These are phyloP conservation scores for Acacia melanoxylon DNA, from an alignment of 306 rosid genomes.

Conservation along the genomic window DNA sequence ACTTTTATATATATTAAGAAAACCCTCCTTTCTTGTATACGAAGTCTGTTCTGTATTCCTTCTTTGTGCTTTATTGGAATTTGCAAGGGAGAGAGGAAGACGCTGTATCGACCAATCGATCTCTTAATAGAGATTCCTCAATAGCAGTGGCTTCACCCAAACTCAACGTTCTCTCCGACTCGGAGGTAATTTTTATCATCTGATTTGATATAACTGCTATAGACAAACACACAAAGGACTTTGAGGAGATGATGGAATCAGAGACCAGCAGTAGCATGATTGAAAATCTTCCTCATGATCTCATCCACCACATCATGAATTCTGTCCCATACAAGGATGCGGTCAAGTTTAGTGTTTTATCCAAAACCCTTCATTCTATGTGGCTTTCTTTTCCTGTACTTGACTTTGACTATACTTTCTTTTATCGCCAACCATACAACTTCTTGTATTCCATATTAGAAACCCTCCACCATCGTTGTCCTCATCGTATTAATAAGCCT, in stretches of 20 bases:
- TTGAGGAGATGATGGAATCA: background rate
- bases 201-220: too few species aligned
- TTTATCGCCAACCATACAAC: background rate
- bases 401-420: background rate
- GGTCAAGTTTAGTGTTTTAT: background rate
- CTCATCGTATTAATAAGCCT: background rate
- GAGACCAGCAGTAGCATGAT: background rate
- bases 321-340: background rate
- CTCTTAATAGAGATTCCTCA: background rate
- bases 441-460: background rate
- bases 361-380: background rate
- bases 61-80: too few species aligned
- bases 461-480: background rate
- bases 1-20: too few species aligned
- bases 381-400: background rate
- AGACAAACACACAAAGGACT: too few species aligned
- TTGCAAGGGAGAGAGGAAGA: background rate
- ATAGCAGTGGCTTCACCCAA: too few species aligned
- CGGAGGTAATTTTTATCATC: too few species aligned
- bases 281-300: background rate
- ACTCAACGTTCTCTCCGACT: too few species aligned
- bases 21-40: too few species aligned
- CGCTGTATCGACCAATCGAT: background rate
- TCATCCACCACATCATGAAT: background rate
- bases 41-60: too few species aligned